These are phyloP conservation scores for Phyllostachys edulis DNA, from an alignment of 176 grass and related monocot genomes.

Conservation along the genomic window DNA sequence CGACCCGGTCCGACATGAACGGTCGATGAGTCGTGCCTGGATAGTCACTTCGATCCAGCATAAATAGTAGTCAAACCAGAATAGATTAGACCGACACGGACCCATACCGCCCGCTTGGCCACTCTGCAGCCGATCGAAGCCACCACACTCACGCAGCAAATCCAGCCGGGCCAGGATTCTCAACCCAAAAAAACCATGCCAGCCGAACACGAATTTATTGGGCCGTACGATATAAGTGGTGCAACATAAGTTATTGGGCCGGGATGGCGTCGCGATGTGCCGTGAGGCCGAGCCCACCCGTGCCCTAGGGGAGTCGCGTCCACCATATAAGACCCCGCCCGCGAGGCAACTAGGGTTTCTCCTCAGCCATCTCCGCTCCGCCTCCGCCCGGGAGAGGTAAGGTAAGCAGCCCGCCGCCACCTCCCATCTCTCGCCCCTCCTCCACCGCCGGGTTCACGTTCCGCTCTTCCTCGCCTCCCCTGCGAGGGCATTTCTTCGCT, in stretches of 20 bases:
- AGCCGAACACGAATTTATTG: too few species aligned
- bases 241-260: background rate
- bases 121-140: too few species aligned
- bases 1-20: too few species aligned
- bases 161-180: too few species aligned
- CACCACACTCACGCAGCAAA: too few species aligned
- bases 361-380: slow-evolving; percentile 18
- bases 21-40: too few species aligned
- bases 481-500: background rate
- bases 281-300: background rate
- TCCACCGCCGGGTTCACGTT: background rate
- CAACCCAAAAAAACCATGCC: too few species aligned
- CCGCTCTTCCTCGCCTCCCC: background rate
- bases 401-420: slow-evolving; percentile 17
- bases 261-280: too few species aligned
- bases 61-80: too few species aligned
- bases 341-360: slow-evolving; percentile 38
- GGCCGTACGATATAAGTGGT: background rate
- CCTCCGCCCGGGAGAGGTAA: slow-evolving; percentile 26
- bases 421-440: background rate
- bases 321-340: slow-evolving; percentile 18
- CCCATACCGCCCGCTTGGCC: too few species aligned
- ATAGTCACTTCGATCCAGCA: too few species aligned
- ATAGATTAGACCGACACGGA: too few species aligned
- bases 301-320: background rate